Conservation (phyloP, 257 asterid genomes). For the Striga asiatica region DNA sequence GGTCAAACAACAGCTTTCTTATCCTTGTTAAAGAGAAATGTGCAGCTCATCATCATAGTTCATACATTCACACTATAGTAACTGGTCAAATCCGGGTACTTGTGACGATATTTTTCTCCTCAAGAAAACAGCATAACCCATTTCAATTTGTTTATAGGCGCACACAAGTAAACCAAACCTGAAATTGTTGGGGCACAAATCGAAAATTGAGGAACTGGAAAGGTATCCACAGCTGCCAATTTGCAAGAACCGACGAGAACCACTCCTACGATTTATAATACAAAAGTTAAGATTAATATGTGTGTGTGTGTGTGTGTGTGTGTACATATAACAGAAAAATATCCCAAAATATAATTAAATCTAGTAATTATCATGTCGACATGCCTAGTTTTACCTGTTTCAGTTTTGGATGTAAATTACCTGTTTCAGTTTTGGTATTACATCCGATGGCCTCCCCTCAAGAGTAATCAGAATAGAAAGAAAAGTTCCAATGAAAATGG, state of each 20-base stretch:
- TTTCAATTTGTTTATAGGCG: background rate
- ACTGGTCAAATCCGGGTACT: too few species aligned
- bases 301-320: too few species aligned
- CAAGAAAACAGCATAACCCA: too few species aligned
- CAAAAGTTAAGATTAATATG: too few species aligned
- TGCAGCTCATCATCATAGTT: background rate
- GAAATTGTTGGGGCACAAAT: conserved; percentile 83
- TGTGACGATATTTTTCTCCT: too few species aligned
- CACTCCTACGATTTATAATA: conserved; percentile 61
- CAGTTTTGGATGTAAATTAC: conserved; percentile 23
- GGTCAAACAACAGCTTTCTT: background rate
- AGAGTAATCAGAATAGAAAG: conserved; percentile 48
- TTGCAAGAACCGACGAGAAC: conserved; percentile 74
- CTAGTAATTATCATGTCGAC: too few species aligned
- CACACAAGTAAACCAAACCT: conserved; percentile 27
- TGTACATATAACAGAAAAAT: too few species aligned
- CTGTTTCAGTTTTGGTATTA: conserved; percentile 70
- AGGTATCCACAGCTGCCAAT: conserved; percentile 95
- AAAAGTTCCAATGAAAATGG: conserved; percentile 52
- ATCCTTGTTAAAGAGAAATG: background rate
- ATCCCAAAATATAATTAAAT: too few species aligned
- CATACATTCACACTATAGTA: too few species aligned
- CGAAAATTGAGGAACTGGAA: conserved; percentile 85
- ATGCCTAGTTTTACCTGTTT: too few species aligned
- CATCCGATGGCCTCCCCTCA: conserved; percentile 54